Base-by-base conservation (phyloP, 2,329 filamentous ascomycete species). In the Endoconidiophora polonica region DNA sequence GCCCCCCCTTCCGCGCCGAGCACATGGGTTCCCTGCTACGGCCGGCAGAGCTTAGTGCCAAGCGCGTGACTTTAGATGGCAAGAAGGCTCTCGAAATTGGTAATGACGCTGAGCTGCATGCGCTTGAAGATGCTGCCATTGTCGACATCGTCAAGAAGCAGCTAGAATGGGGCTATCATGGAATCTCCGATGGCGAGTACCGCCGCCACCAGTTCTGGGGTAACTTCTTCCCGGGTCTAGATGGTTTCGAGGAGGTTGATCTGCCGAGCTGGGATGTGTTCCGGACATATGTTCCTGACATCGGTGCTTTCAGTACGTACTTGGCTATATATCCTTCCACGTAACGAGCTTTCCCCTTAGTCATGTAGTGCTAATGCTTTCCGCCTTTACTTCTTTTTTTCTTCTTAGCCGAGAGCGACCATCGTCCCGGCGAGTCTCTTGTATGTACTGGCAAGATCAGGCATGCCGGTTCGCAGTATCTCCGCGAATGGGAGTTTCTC, bases 11-110 rank as follows among this genome's bases (percentile, higher is more conserved):
- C 68, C 73, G 82, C 58, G 83, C 82, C 45, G 82, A 86, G 69
- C 82, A 86, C 58, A 69, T 85, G 57, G 82, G 82, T 57, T 85
- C 81, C 9, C 69, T 86, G 26, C 73, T 86, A 40, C 77, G 83
- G 14, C 81, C 82, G 4, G 65, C 79, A 53, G 51, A 51, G 14
- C 54, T 55, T 1, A 55, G 48, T 0, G 44, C 53, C n/a, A 55
- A 49, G 43, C 54, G 54, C 44, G 16, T 54, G 10, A 49, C 54
- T 14, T 39, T 56, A 7, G 54, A 56, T 18, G 55, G 54, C 29
- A 55, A 49, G n/a, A 45, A 45, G 14, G 22, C 43, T 23, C 23
- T 45, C 10, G 52, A 54, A 24, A 54, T 56, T 18, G 42, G 51
- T 52, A 57, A 59, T 1, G 36, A 54, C 6, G 57, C 59, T n/a